A percentile compares a stretch with the other conserved stretches of the same genome.
phyloP scores from a whole-genome alignment of 2,329 filamentous ascomycete genomes.

The Fusarium miscanthi region DNA sequence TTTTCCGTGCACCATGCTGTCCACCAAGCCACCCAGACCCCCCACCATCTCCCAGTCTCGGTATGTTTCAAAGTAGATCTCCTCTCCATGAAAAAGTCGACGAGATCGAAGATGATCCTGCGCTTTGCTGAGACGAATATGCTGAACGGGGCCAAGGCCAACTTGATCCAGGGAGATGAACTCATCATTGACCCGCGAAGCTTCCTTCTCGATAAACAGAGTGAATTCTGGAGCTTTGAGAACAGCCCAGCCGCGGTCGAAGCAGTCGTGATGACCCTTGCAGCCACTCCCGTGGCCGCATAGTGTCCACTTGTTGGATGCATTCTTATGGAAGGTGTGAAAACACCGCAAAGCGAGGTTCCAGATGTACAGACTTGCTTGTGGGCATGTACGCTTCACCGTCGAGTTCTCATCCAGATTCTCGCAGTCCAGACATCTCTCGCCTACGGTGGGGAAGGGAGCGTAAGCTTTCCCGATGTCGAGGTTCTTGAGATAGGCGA shows the following conservation, averaged over 20 bases:
- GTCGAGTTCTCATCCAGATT: fast-evolving
- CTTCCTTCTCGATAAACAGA: not conserved
- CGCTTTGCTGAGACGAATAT: not conserved
- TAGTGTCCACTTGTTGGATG: not conserved
- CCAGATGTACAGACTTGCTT: not conserved
- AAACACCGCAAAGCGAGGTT: slow-evolving; percentile 11
- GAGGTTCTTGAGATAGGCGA: slow-evolving; percentile 2
- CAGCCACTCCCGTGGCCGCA: not conserved
- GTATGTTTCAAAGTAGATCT: not conserved
- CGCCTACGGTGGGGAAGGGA: not conserved
- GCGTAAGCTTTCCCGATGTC: not conserved
- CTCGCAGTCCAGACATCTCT: not conserved
- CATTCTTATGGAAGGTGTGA: slow-evolving; percentile 1
- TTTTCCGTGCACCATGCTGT: slow-evolving; percentile 1
- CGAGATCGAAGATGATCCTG: not conserved
- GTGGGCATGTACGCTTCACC: not conserved
- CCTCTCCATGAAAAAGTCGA: not conserved
- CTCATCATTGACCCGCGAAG: not conserved
- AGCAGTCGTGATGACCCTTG: not conserved
- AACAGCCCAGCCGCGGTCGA: not conserved
- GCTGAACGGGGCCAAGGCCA: not conserved
- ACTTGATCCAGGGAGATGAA: not conserved
- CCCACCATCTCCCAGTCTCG: not conserved
- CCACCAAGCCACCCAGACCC: not conserved
- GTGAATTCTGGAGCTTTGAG: not conserved